These are phyloP conservation scores for Citrus glauca DNA, from an alignment of 345 rosid species.

Conservation along the genomic window DNA sequence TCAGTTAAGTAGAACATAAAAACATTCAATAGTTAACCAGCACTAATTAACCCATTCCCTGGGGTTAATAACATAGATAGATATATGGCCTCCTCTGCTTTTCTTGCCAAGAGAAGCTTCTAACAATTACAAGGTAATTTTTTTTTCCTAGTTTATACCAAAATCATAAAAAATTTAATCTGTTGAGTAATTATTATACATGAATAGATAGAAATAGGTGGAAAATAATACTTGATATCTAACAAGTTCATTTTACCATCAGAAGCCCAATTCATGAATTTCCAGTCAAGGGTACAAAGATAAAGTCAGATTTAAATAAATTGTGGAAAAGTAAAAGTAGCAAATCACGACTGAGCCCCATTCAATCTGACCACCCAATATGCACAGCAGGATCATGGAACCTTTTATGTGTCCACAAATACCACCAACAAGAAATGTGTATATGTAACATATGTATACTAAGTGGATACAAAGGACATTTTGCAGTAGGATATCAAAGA, in stretches of 20 bases:
- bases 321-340: neutral
- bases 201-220: neutral
- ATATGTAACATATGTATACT: neutral
- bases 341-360: neutral
- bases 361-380: neutral
- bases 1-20: neutral
- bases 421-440: neutral
- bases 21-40: neutral
- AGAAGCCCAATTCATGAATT: neutral
- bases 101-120: neutral
- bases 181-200: neutral
- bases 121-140: neutral
- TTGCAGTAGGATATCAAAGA: neutral
- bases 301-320: neutral
- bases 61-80: neutral
- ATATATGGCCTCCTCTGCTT: neutral
- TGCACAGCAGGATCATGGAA: neutral
- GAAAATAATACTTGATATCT: neutral
- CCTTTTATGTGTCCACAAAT: neutral
- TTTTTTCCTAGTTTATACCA: neutral
- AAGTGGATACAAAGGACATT: neutral
- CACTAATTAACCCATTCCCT: neutral
- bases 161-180: no score
- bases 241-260: neutral
- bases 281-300: neutral